A percentile compares a stretch with the other conserved stretches of the same genome.
Evolutionary conservation across 225 moss, liverwort and hornwort genomes (phyloP).

Genomic region (Bryoerythrophyllum caledonicum): DNA sequence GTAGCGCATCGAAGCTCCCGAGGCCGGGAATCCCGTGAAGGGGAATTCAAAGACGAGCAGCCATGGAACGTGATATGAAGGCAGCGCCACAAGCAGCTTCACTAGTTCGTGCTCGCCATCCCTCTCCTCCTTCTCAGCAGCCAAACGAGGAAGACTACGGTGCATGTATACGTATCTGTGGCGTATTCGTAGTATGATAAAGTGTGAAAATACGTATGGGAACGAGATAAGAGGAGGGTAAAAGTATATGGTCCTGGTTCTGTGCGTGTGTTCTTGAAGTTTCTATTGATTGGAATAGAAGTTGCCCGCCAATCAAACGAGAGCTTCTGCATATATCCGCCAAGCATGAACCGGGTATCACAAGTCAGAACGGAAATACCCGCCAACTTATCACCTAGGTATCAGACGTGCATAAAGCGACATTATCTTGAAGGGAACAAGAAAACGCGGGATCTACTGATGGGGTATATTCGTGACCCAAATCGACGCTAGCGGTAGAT

Average conservation of each 20-base stretch:
- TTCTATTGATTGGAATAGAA: neutral
- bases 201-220: neutral
- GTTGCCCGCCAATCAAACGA: neutral
- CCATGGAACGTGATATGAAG: constrained; percentile 8
- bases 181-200: neutral
- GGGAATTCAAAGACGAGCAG: constrained; percentile 17
- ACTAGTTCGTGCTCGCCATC: neutral
- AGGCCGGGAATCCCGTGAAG: constrained; percentile 1
- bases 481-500: too few species aligned
- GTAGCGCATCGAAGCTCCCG: neutral
- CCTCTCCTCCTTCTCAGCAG: constrained; percentile 18
- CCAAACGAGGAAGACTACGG: constrained; percentile 36
- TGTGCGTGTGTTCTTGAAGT: neutral
- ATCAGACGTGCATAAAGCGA: neutral
- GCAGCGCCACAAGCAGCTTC: neutral
- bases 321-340: neutral
- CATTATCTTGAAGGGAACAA: too few species aligned
- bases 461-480: too few species aligned
- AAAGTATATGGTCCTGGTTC: constrained; percentile 8
- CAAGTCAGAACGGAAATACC: too few species aligned
- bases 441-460: too few species aligned
- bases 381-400: too few species aligned
- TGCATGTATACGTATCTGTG: neutral
- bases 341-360: too few species aligned
- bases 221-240: constrained; percentile 12